Evolutionary conservation across 2,329 filamentous ascomycete genomes (phyloP), one percentile per base, ranked within the genome.

Genomic region (Apiospora sp.): DNA sequence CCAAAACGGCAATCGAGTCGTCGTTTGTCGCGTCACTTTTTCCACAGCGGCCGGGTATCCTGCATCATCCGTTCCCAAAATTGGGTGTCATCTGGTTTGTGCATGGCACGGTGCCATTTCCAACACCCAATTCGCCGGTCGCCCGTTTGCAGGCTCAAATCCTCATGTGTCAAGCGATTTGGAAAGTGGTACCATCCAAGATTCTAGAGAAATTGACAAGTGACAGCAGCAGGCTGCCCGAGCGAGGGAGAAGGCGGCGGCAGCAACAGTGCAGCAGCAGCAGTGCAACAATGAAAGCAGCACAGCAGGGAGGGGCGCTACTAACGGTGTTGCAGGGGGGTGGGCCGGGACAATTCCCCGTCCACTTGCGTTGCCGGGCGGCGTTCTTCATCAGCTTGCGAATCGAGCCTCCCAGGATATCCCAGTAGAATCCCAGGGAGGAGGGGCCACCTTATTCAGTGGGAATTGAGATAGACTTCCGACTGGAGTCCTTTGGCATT

Each of bases 281-380:
- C 37, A 41, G 37, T 41, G 37, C 37, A 41, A 10, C 37, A 41
- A 7, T 41, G 37, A 2, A 41, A 10, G 37, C 37, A 41, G 19
- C 16, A 19, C 16, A 19, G 44, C 14, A 46, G 51, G 13, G 10
- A 14, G 51, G 16, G 54, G 30, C 54, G 58, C 58, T 41, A 41
- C 58, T 41, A 64, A 64, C 58, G 58, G 34, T 8, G 58, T 64
- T 64, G 58, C 58, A 64, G 58, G 58, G 30, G 58, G 58, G 58
- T 64, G 30, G 58, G 3, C 30, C 58, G 30, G 58, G 34, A 64
- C 10, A n/a, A 10, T 41, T n/a, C 34, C 58, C 58, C 58, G 58
- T 41, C 30, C 58, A 64, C 16, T 41, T 41, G 19, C 58, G 12
- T 22, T n/a, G 46, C 19, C 46, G 19, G 16, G 16, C 16, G 44